phyloP scores from a whole-genome alignment of 1,139 yeast species.

The Yueomyces sp. region DNA sequence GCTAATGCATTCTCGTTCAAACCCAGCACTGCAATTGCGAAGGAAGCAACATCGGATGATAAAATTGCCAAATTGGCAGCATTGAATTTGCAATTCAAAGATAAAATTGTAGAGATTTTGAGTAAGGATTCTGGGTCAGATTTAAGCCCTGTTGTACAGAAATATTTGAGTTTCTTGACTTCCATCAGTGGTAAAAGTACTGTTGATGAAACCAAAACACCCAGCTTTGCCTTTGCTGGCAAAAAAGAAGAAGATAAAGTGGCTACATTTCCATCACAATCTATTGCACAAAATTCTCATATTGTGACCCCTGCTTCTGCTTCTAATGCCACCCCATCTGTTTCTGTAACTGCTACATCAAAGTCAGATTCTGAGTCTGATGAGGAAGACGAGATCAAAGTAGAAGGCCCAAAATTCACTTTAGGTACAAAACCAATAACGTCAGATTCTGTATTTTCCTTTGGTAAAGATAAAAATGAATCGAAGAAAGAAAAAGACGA shows the following conservation, averaged over 20 bases:
- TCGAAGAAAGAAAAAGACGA: slow-evolving; percentile 27
- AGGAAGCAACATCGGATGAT: not conserved
- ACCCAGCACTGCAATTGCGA: slow-evolving; percentile 1
- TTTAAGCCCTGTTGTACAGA: slow-evolving; percentile 42
- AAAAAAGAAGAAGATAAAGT: too few species aligned
- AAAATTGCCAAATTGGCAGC: slow-evolving; percentile 39
- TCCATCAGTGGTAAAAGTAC: slow-evolving; percentile 3
- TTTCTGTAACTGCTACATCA: slow-evolving; percentile 1
- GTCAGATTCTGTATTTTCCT: slow-evolving; percentile 47
- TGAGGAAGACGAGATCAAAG: slow-evolving; percentile 32
- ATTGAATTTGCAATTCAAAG: slow-evolving; percentile 51
- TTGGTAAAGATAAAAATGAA: slow-evolving; percentile 35
- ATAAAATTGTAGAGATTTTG: slow-evolving; percentile 34
- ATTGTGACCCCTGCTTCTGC: slow-evolving; percentile 1
- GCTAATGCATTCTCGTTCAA: slow-evolving; percentile 11
- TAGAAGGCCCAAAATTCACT: slow-evolving; percentile 57
- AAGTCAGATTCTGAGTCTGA: slow-evolving; percentile 2
- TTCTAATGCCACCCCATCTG: not conserved
- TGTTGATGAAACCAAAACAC: not conserved
- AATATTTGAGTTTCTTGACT: slow-evolving; percentile 41
- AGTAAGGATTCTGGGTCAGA: slow-evolving; percentile 41
- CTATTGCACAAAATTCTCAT: not conserved
- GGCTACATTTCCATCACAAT: not conserved
- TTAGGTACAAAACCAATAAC: slow-evolving; percentile 40
- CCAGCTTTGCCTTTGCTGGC: too few species aligned